Percentiles rank a stretch among this genome's conserved stretches.
These are phyloP conservation scores for Primulina eburnea DNA, from an alignment of 257 asterid species.

Conservation along the genomic window DNA sequence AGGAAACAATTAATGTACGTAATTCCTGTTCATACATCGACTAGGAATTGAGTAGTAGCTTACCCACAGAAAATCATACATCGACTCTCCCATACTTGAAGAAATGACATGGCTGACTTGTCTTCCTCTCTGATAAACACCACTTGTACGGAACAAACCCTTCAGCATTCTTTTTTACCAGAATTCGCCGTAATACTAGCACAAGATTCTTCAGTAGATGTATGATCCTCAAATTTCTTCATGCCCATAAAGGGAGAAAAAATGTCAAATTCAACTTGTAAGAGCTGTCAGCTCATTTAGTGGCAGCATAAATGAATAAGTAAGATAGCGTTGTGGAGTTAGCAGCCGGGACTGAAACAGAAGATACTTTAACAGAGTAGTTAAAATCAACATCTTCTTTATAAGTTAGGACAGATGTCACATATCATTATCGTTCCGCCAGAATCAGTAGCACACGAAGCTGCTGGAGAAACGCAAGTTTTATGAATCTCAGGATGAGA, in stretches of 20 bases:
- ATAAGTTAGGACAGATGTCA: slow-evolving; percentile 32
- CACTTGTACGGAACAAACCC: slow-evolving; percentile 72
- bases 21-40: not conserved
- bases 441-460: slow-evolving; percentile 48
- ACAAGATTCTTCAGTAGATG: slow-evolving; percentile 28
- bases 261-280: not conserved
- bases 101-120: slow-evolving; percentile 36
- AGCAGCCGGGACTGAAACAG: slow-evolving; percentile 25
- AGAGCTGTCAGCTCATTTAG: not conserved
- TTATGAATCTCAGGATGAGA: slow-evolving; percentile 43
- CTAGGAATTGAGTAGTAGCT: not conserved
- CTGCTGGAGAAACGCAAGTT: slow-evolving; percentile 44
- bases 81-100: slow-evolving; percentile 48
- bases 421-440: slow-evolving; percentile 43
- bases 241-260: slow-evolving; percentile 11
- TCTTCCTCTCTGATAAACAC: slow-evolving; percentile 57
- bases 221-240: slow-evolving; percentile 57
- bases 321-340: slow-evolving; percentile 40
- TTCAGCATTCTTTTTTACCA: slow-evolving; percentile 26
- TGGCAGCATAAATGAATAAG: not conserved
- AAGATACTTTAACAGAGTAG: slow-evolving; percentile 29
- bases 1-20: not conserved
- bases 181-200: slow-evolving; percentile 30
- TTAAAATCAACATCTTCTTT: slow-evolving; percentile 32
- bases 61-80: not conserved